These are phyloP conservation scores for Speleostelium caveatum DNA, from an alignment of 78 protist genomes.

Conservation along the genomic window DNA sequence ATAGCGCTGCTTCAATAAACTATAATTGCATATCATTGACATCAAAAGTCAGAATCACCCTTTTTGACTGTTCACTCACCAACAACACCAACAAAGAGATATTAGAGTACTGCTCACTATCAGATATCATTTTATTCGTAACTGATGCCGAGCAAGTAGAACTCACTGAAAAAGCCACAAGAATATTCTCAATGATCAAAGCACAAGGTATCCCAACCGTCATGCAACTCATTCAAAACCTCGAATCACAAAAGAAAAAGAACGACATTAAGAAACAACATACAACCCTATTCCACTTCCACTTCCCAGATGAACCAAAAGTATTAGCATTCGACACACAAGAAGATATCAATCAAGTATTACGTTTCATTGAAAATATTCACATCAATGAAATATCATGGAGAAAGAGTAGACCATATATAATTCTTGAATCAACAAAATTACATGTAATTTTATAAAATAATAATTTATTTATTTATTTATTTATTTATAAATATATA, in stretches of 20 bases:
- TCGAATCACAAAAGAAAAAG: constrained; percentile 45
- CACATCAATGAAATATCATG: constrained; percentile 48
- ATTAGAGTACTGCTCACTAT: constrained; percentile 40
- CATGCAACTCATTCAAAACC: constrained; percentile 69
- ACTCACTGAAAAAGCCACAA: constrained; percentile 30
- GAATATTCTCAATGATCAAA: constrained; percentile 62
- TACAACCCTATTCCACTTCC: constrained; percentile 43
- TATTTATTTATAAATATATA: not conserved
- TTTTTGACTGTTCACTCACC: constrained; percentile 8
- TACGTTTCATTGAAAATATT: constrained; percentile 31
- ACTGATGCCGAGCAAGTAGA: constrained; percentile 8
- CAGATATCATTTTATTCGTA: constrained; percentile 75
- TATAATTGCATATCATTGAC: not conserved
- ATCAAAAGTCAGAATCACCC: constrained; percentile 45
- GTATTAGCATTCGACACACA: constrained; percentile 79
- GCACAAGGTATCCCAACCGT: constrained; percentile 89
- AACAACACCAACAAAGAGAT: not conserved
- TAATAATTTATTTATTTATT: no score
- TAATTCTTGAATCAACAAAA: constrained; percentile 25
- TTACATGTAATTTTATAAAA: no score
- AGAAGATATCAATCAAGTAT: constrained; percentile 27
- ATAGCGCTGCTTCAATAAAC: not conserved
- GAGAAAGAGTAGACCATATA: constrained; percentile 44
- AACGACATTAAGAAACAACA: constrained; percentile 60
- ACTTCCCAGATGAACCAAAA: constrained; percentile 84